Percentiles rank a stretch among this genome's conserved stretches.
phyloP scores from a whole-genome alignment of 176 grass and related monocot species.

The Zoysia japonica region DNA sequence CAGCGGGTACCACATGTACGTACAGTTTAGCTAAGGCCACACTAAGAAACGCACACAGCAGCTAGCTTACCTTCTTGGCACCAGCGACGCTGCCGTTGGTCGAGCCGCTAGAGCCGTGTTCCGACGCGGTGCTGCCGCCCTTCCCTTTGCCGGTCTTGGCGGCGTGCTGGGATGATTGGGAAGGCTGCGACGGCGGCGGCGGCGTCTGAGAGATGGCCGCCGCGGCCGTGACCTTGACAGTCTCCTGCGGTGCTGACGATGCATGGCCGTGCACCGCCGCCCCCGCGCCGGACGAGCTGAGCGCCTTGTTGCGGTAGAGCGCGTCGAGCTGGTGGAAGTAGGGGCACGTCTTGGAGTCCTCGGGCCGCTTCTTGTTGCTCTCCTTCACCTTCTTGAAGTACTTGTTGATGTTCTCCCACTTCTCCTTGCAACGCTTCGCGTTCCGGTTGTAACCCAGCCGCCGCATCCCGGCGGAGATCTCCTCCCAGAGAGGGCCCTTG shows the following conservation, averaged over 20 bases:
- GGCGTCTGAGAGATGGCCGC: constrained; percentile 49
- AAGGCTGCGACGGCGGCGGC: constrained; percentile 28
- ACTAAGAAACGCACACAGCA: neutral
- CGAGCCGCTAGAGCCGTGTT: constrained; percentile 8
- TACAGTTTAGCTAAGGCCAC: neutral
- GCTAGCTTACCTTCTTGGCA: constrained; percentile 70
- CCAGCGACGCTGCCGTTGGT: constrained; percentile 6
- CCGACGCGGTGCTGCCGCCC: neutral
- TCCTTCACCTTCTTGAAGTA: constrained; percentile 99
- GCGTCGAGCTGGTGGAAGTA: constrained; percentile 99
- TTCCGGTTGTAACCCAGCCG: constrained; percentile 78
- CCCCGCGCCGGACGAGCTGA: constrained; percentile 1
- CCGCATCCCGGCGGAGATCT: constrained; percentile 88
- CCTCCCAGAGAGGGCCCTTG: constrained; percentile 95
- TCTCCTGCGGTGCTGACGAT: constrained; percentile 14
- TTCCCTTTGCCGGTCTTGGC: constrained; percentile 42
- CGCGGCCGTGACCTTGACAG: constrained; percentile 28
- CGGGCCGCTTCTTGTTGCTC: constrained; percentile 90
- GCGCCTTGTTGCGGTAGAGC: constrained; percentile 80
- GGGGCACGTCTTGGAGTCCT: constrained; percentile 97
- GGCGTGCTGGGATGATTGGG: constrained; percentile 9
- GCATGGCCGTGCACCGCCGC: constrained; percentile 18
- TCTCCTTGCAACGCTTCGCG: constrained; percentile 96
- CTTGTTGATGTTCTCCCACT: constrained; percentile 99
- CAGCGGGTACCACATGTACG: constrained; percentile 59